These are phyloP conservation scores for Thalia dealbata DNA, from an alignment of 176 grass and related monocot species.

Conservation along the genomic window DNA sequence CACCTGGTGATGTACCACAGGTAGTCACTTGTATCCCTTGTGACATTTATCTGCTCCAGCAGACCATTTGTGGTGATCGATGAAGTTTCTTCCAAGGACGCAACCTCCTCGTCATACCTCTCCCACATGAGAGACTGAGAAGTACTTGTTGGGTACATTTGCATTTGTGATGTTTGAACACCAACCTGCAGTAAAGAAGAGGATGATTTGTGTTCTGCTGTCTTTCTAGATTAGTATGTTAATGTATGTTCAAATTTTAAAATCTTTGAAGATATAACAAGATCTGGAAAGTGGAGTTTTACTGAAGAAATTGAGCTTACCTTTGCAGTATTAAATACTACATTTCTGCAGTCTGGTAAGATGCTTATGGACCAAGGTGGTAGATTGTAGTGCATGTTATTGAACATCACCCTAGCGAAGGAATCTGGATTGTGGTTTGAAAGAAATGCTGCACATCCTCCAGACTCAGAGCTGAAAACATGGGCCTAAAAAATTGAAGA, in stretches of 20 bases:
- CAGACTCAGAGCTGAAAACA: conserved; percentile 63
- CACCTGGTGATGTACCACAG: conserved; percentile 98
- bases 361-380: conserved; percentile 99
- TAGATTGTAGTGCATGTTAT: conserved; percentile 74
- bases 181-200: conserved; percentile 41
- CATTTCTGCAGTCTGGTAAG: conserved; percentile 92
- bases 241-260: neutral
- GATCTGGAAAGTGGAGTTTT: neutral
- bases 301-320: conserved; percentile 27
- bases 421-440: conserved; percentile 79
- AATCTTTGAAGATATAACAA: neutral
- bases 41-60: conserved; percentile 93
- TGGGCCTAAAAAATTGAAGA: conserved; percentile 56
- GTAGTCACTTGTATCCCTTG: conserved; percentile 84
- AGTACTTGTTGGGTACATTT: conserved; percentile 61
- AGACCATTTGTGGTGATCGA: conserved; percentile 55
- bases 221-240: neutral
- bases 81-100: conserved; percentile 56
- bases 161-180: conserved; percentile 98
- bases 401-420: conserved; percentile 63
- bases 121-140: conserved; percentile 70
- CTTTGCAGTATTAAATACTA: conserved; percentile 88
- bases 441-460: conserved; percentile 77
- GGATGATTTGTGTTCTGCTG: neutral
- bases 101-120: conserved; percentile 85